A percentile compares a stretch with the other conserved stretches of the same genome.
Conservation (phyloP, 2,329 filamentous ascomycete genomes). For the Arthrobotrys sphaeroides region DNA sequence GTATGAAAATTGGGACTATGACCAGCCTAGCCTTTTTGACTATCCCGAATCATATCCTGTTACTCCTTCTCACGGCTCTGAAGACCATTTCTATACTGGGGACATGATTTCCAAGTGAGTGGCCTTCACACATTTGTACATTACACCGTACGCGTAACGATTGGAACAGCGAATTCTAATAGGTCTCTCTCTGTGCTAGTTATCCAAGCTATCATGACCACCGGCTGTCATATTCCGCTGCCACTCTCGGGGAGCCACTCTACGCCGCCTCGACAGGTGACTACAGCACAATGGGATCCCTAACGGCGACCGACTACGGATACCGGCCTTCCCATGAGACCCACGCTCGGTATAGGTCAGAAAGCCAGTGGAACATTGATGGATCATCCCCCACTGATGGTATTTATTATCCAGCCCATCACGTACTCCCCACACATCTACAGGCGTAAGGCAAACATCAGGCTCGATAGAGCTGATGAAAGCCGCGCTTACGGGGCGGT, state of each 20-base stretch:
- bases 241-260: slow-evolving; percentile 47
- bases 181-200: slow-evolving; percentile 20
- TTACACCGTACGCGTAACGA: slow-evolving; percentile 15
- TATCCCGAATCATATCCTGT: slow-evolving; percentile 46
- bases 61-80: slow-evolving; percentile 49
- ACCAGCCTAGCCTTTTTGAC: slow-evolving; percentile 39
- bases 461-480: slow-evolving; percentile 52
- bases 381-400: slow-evolving; percentile 51
- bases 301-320: slow-evolving; percentile 49
- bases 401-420: slow-evolving; percentile 54
- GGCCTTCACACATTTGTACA: neutral
- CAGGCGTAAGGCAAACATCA: slow-evolving; percentile 47
- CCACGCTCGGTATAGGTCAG: slow-evolving; percentile 54
- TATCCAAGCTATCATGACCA: slow-evolving; percentile 43
- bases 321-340: slow-evolving; percentile 45
- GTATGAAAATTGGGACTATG: slow-evolving; percentile 44
- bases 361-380: slow-evolving; percentile 54
- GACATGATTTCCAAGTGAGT: slow-evolving; percentile 52
- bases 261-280: slow-evolving; percentile 42
- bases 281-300: slow-evolving; percentile 50
- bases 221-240: slow-evolving; percentile 46
- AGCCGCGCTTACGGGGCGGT: slow-evolving; percentile 39
- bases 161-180: slow-evolving; percentile 29
- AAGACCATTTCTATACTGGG: slow-evolving; percentile 44
- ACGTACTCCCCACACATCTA: slow-evolving; percentile 51